Conservation (phyloP, 2,329 filamentous ascomycete genomes). For the Simplicillium sp. region DNA sequence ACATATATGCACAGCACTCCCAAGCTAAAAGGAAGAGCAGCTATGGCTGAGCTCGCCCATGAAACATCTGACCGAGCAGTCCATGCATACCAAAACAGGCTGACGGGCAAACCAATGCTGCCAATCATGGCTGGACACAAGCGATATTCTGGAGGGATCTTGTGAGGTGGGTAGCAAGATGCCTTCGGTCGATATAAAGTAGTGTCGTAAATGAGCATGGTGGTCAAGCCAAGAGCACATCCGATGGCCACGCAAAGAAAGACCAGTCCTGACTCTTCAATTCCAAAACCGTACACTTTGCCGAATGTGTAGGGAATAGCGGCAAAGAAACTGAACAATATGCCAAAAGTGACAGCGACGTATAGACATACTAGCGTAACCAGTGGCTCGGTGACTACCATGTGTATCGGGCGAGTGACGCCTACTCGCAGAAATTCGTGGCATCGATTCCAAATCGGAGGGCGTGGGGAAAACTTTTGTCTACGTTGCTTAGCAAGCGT, state of each 20-base stretch:
- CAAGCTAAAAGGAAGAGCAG: constrained; percentile 34
- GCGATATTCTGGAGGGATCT: constrained; percentile 9
- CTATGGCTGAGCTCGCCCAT: constrained; percentile 10
- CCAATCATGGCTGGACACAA: constrained; percentile 11
- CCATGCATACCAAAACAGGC: constrained; percentile 13
- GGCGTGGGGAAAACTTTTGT: background rate
- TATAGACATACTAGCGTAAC: constrained; percentile 64
- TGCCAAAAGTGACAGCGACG: constrained; percentile 41
- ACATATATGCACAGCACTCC: constrained; percentile 42
- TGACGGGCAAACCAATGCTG: constrained; percentile 7
- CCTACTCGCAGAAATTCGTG: background rate
- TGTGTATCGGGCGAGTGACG: constrained; percentile 8
- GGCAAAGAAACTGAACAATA: constrained; percentile 46
- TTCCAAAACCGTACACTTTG: constrained; percentile 8
- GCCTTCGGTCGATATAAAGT: constrained; percentile 2
- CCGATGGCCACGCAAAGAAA: constrained; percentile 10
- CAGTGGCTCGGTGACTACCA: constrained; percentile 32
- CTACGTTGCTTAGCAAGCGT: constrained; percentile 2
- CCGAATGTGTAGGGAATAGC: constrained; percentile 9
- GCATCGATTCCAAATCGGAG: constrained; percentile 1
- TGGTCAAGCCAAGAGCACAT: constrained; percentile 5
- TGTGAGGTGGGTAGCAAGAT: constrained; percentile 5
- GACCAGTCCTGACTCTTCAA: constrained; percentile 7
- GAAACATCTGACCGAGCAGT: background rate
- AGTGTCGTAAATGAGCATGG: constrained; percentile 7